phyloP scores from a whole-genome alignment of 495 filamentous ascomycete genomes.

The Chaetomidium leptoderma region DNA sequence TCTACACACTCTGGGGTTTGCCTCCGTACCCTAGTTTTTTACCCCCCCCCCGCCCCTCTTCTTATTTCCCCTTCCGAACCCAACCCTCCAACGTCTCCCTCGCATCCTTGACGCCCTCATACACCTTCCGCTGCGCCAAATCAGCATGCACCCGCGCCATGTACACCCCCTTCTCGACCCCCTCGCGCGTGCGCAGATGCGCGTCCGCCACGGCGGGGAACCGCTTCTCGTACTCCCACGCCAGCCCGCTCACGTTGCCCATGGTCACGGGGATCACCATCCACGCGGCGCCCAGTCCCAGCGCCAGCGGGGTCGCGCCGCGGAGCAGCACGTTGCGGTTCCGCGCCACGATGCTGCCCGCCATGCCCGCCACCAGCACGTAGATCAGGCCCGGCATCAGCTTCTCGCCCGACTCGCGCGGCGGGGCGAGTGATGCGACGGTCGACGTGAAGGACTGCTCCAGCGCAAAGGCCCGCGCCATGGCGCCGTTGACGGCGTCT shows the following conservation, averaged over 20 bases:
- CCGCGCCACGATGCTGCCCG: constrained; percentile 79
- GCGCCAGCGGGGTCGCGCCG: constrained; percentile 61
- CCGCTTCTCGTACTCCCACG: constrained; percentile 85
- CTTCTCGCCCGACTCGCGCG: constrained; percentile 73
- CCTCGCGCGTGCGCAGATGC: constrained; percentile 63
- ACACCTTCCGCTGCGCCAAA: constrained; percentile 64
- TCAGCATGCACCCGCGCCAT: constrained; percentile 67
- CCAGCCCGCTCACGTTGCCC: constrained; percentile 74
- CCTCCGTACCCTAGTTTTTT: neutral
- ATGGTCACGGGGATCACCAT: constrained; percentile 71
- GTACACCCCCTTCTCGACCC: constrained; percentile 62
- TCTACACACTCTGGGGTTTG: neutral
- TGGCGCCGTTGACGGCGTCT: constrained; percentile 68
- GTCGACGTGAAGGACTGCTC: constrained; percentile 84
- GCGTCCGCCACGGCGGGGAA: constrained; percentile 74
- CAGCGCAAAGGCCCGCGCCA: constrained; percentile 69
- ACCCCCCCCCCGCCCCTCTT: neutral
- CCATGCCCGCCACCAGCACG: constrained; percentile 87
- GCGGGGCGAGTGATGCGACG: constrained; percentile 77
- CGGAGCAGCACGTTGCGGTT: constrained; percentile 80
- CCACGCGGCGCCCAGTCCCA: constrained; percentile 72
- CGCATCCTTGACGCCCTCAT: constrained; percentile 68
- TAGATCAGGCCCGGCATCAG: constrained; percentile 83
- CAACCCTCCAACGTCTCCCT: constrained; percentile 76
- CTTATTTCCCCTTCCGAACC: constrained; percentile 80